These are phyloP conservation scores for Ogataea corticis DNA, from an alignment of 805 yeast genomes.

Conservation along the genomic window DNA sequence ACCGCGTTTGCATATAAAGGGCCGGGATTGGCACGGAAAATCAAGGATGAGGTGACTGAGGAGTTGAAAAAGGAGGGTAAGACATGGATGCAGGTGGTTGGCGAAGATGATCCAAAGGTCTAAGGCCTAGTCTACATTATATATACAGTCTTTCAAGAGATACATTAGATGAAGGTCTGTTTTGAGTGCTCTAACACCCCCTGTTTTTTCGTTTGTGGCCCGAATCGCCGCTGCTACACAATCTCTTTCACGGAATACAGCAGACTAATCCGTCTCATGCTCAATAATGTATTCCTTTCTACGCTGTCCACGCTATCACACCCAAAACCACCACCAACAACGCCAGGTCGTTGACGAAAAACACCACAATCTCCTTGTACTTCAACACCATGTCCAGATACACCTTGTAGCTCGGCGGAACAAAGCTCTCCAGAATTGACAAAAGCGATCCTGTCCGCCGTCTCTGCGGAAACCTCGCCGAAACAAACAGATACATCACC, in stretches of 20 bases:
- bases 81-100: conserved; percentile 82
- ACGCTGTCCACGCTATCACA: conserved; percentile 14
- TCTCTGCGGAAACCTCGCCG: conserved; percentile 16
- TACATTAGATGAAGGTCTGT: no score
- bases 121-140: no score
- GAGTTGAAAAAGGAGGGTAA: conserved; percentile 72
- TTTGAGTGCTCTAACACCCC: no score
- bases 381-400: conserved; percentile 19
- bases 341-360: conserved; percentile 29
- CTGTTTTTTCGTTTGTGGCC: no score
- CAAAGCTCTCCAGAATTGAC: conserved; percentile 22
- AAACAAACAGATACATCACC: conserved; percentile 15
- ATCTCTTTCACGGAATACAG: no score
- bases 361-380: conserved; percentile 29
- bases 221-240: no score
- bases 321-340: conserved; percentile 30
- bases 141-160: no score
- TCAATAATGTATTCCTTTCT: neutral
- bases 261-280: no score
- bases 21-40: conserved; percentile 72
- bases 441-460: conserved; percentile 19
- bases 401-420: conserved; percentile 22
- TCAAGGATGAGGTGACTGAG: conserved; percentile 57
- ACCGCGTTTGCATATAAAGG: conserved; percentile 93
- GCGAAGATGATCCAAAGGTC: conserved; percentile 49